phyloP scores from a whole-genome alignment of 1,139 yeast genomes.

The Blastobotrys elegans region DNA sequence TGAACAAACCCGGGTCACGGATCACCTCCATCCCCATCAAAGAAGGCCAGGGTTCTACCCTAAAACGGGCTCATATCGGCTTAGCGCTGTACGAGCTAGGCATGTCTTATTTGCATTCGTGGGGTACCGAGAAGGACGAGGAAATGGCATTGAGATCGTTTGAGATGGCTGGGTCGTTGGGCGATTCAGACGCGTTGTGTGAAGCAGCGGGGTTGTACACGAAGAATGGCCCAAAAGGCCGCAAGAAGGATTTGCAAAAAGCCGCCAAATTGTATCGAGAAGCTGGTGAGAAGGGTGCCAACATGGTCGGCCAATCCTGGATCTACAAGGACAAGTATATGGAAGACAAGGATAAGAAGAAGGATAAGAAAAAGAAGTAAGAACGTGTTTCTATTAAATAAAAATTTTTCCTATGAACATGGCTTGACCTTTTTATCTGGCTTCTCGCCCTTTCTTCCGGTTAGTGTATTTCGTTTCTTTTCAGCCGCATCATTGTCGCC shows the following conservation, averaged over 20 bases:
- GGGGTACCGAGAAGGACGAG: conserved; percentile 57
- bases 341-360: conserved; percentile 25
- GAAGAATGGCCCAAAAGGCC: conserved; percentile 46
- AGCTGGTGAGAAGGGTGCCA: conserved; percentile 61
- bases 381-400: background rate
- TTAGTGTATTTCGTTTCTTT: conserved; percentile 17
- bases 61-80: conserved; percentile 33
- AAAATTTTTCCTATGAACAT: background rate
- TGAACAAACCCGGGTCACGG: background rate
- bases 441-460: conserved; percentile 7
- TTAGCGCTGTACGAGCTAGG: conserved; percentile 58
- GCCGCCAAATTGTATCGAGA: conserved; percentile 72
- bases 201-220: conserved; percentile 70
- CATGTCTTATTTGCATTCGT: conserved; percentile 52
- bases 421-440: conserved; percentile 6
- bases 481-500: conserved; percentile 77
- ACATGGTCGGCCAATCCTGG: conserved; percentile 71
- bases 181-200: conserved; percentile 64
- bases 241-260: conserved; percentile 54
- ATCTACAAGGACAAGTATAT: conserved; percentile 68
- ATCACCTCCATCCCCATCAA: conserved; percentile 10
- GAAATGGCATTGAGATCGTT: conserved; percentile 53
- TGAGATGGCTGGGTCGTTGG: conserved; percentile 65
- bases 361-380: conserved; percentile 15
- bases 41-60: conserved; percentile 17